Evolutionary conservation across 805 yeast species (phyloP), one percentile per base, ranked within the genome.

Genomic region (Candida namnaoensis): DNA sequence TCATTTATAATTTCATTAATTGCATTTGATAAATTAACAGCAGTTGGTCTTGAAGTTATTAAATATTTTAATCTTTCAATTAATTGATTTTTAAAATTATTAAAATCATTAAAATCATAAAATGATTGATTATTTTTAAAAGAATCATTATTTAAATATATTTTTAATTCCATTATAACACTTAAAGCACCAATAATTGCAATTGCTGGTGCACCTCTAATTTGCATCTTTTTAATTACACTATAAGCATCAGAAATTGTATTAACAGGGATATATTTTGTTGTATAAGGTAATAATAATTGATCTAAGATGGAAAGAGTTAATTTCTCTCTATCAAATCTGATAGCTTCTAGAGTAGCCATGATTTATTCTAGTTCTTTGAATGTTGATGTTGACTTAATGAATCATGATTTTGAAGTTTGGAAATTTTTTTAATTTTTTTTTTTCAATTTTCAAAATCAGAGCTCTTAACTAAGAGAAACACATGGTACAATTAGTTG

Each of bases 191-290:
- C 98, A 3, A 91, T 97, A 44, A 91, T 86, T 47, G 97, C 97
- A 57, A 91, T 91, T 1, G 98, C 98, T 0, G 99, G 99, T 0
- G 99, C 99, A 34, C 99, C 99, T 58, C 99, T 73, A 5, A 95
- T 97, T 53, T 86, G 88, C 99, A 91, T 91, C 44, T 71, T 71
- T 56, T 79, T 81, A 60, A 91, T 91, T n/a, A 85, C 95, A 15
- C 72, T 70, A 61, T 66, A 87, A 4, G 95, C 97, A 58, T 82
- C 88, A 38, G 80, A 80, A 39, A 86, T 78, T 14, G 77, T 65
- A 34, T 65, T 49, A 44, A 91, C 74, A 1, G 69, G 57, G 19
- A 90, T 65, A 60, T 87, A 91, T 38, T 67, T 71, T 1, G 95
- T 77, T 40, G 81, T 71, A 50, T 86, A 88, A 0, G 99, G 99